These are phyloP conservation scores for Gamarada debralockiae DNA, from an alignment of 495 filamentous ascomycete species.

Conservation along the genomic window DNA sequence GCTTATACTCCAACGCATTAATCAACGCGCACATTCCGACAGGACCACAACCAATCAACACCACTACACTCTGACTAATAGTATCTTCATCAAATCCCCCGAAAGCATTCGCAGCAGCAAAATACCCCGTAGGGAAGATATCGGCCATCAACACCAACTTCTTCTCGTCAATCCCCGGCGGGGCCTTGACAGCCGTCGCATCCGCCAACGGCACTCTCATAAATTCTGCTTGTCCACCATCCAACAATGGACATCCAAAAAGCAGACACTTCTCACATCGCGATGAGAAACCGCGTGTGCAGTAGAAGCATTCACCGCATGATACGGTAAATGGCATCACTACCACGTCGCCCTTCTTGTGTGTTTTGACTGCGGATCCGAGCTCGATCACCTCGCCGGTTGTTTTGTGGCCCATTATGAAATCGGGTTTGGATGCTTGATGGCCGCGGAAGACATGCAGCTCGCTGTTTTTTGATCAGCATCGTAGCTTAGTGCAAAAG, in stretches of 20 bases:
- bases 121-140: conserved; percentile 85
- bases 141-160: conserved; percentile 87
- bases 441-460: conserved; percentile 87
- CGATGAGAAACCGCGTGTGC: conserved; percentile 73
- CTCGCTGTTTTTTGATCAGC: conserved; percentile 51
- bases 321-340: conserved; percentile 85
- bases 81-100: conserved; percentile 56
- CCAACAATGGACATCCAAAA: conserved; percentile 69
- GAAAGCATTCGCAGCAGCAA: conserved; percentile 83
- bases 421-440: conserved; percentile 55
- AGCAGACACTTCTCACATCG: conserved; percentile 73
- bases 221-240: conserved; percentile 90
- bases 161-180: conserved; percentile 69
- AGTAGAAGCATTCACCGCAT: conserved; percentile 89
- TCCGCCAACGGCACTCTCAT: conserved; percentile 85
- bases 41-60: conserved; percentile 82
- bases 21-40: conserved; percentile 87
- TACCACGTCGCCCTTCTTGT: conserved; percentile 73
- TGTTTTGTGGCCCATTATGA: conserved; percentile 77
- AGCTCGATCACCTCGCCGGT: conserved; percentile 68
- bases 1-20: conserved; percentile 74
- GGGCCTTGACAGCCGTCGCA: conserved; percentile 73
- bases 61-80: conserved; percentile 65
- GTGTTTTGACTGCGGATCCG: conserved; percentile 62
- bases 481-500: not conserved